A percentile compares a stretch with the other conserved stretches of the same genome.
Evolutionary conservation across 768 basidiomycete species (phyloP).

Genomic region (Boletus coccyginus): DNA sequence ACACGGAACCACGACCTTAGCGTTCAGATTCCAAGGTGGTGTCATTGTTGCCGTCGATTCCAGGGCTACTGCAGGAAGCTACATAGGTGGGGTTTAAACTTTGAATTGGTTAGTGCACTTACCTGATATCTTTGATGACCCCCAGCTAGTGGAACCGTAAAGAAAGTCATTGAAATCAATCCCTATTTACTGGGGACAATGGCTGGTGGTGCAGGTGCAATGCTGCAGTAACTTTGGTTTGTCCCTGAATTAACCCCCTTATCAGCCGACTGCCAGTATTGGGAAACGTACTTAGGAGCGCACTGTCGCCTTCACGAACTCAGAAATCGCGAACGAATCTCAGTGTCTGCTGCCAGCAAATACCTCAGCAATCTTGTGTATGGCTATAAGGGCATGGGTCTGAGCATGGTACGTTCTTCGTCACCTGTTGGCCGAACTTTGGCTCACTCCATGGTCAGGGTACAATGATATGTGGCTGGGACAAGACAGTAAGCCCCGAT

Average conservation of each 20-base stretch:
- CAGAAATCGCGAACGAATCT: constrained; percentile 94
- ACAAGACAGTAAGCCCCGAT: constrained; percentile 76
- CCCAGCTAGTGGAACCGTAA: constrained; percentile 92
- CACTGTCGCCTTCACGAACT: constrained; percentile 97
- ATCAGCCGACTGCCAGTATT: constrained; percentile 91
- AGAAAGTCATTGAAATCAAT: constrained; percentile 99
- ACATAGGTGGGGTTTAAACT: constrained; percentile 68
- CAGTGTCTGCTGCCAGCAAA: constrained; percentile 98
- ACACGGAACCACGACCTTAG: constrained; percentile 97
- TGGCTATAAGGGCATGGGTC: constrained; percentile 97
- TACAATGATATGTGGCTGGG: constrained; percentile 99
- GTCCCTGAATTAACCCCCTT: constrained; percentile 1
- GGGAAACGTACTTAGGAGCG: constrained; percentile 99
- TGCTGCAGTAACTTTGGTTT: not conserved
- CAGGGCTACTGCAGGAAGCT: constrained; percentile 94
- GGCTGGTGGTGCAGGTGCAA: constrained; percentile 95
- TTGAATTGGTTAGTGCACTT: not conserved
- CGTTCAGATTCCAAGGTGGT: constrained; percentile 94
- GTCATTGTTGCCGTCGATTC: constrained; percentile 99
- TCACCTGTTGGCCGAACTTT: not conserved
- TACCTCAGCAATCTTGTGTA: constrained; percentile 97
- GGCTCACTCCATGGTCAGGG: constrained; percentile 50
- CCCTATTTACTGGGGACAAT: constrained; percentile 98
- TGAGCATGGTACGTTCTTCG: constrained; percentile 82
- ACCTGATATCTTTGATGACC: not conserved